Conservation (phyloP, 495 filamentous ascomycete genomes). For the Aspergillus sclerotioniger region DNA sequence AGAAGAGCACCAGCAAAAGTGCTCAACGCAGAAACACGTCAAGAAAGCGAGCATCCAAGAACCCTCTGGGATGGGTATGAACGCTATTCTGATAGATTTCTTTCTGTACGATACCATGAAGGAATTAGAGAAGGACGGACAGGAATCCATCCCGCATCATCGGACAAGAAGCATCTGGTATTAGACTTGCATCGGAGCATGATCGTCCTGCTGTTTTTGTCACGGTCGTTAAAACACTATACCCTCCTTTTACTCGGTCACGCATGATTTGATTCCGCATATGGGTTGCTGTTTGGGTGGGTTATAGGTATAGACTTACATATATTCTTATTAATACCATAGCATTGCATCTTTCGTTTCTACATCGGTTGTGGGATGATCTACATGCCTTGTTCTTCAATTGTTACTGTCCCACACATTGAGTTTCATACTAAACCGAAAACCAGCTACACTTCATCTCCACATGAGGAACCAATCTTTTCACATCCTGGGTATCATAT, state of each 20-base stretch:
- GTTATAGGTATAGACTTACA: not conserved
- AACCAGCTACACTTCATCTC: not conserved
- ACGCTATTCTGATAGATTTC: conserved; percentile 93
- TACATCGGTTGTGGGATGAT: conserved; percentile 8
- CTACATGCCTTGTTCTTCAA: not conserved
- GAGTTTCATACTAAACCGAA: not conserved
- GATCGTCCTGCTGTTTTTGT: not conserved
- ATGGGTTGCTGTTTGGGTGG: not conserved
- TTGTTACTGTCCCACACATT: not conserved
- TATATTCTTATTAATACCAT: not conserved
- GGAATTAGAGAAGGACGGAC: conserved; percentile 59
- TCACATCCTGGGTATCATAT: conserved; percentile 15
- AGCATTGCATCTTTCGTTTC: conserved; percentile 5
- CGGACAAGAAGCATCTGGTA: conserved; percentile 96
- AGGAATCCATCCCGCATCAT: conserved; percentile 79
- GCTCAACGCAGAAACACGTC: conserved; percentile 14
- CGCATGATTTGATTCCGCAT: not conserved
- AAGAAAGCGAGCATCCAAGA: conserved; percentile 21
- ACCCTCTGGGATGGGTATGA: conserved; percentile 48
- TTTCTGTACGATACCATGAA: conserved; percentile 95
- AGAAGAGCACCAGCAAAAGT: conserved; percentile 10
- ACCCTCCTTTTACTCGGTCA: not conserved
- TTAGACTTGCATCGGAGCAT: conserved; percentile 36
- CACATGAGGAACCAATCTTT: not conserved
- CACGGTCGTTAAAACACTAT: not conserved